Conservation (phyloP, 805 yeast genomes). For the Hanseniaspora taiwanica region DNA sequence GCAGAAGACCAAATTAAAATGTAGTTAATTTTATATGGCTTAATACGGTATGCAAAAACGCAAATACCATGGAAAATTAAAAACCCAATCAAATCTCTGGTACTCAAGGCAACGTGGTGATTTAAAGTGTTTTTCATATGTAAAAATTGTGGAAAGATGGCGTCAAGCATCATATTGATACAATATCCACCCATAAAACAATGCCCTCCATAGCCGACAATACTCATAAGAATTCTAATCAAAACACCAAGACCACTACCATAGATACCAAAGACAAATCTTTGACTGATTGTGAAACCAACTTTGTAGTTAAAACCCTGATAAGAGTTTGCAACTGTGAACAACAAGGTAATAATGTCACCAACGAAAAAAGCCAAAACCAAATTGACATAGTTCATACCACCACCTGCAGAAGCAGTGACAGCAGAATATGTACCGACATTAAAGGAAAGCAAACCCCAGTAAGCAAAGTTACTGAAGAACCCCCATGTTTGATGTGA, state of each 20-base stretch:
- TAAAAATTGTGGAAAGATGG: conserved; percentile 29
- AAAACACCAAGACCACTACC: conserved; percentile 31
- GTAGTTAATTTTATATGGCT: conserved; percentile 31
- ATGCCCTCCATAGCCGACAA: conserved; percentile 36
- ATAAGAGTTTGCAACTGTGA: conserved; percentile 33
- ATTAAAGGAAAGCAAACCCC: conserved; percentile 33
- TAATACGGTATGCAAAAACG: conserved; percentile 16
- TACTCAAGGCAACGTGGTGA: conserved; percentile 23
- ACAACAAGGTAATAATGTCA: conserved; percentile 30
- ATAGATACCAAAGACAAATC: conserved; percentile 34
- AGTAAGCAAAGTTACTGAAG: conserved; percentile 29
- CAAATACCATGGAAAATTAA: conserved; percentile 30
- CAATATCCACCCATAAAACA: conserved; percentile 34
- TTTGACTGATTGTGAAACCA: conserved; percentile 33
- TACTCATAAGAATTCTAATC: conserved; percentile 30
- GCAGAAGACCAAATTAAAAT: conserved; percentile 26
- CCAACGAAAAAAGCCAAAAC: conserved; percentile 35
- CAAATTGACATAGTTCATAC: conserved; percentile 32
- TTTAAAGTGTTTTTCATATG: conserved; percentile 23
- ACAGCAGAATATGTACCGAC: conserved; percentile 35
- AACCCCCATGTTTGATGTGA: conserved; percentile 27
- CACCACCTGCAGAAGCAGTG: conserved; percentile 30
- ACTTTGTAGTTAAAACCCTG: conserved; percentile 39
- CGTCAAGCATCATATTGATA: conserved; percentile 25
- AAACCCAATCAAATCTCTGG: conserved; percentile 27